Conservation (phyloP, 495 filamentous ascomycete species). For the Halenospora varia region DNA sequence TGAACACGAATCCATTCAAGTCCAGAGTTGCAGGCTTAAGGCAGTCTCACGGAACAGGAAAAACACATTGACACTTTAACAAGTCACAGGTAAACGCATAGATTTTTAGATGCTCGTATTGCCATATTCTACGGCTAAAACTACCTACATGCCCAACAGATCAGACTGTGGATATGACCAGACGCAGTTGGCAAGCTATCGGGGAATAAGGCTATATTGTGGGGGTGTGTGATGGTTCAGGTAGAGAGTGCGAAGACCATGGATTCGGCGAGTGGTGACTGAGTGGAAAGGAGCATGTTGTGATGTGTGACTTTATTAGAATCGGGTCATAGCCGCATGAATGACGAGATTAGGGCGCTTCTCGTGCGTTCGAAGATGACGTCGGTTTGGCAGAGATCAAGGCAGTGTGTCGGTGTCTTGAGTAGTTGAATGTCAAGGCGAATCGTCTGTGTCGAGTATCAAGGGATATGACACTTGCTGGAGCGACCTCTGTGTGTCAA, state of each 20-base stretch:
- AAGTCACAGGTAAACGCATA: too few relatives aligned
- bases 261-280: background rate
- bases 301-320: conserved; percentile 26
- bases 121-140: conserved; percentile 22
- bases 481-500: conserved; percentile 21
- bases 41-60: too few relatives aligned
- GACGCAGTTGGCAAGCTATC: conserved; percentile 8
- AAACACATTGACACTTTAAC: too few relatives aligned
- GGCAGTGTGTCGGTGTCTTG: conserved; percentile 26
- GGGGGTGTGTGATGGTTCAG: background rate
- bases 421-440: conserved; percentile 26
- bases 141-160: conserved; percentile 20
- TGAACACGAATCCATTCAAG: too few relatives aligned
- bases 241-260: conserved; percentile 21
- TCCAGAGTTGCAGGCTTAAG: too few relatives aligned
- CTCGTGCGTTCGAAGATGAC: conserved; percentile 32
- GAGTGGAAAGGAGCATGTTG: conserved; percentile 14
- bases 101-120: conserved; percentile 17
- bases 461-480: conserved; percentile 17
- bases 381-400: conserved; percentile 31
- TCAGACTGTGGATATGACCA: conserved; percentile 14
- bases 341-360: conserved; percentile 36
- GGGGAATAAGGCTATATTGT: conserved; percentile 12
- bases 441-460: conserved; percentile 26
- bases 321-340: conserved; percentile 28